Evolutionary conservation across 208 protist genomes (phyloP), one percentile per base, ranked within the genome.

Genomic region (Novymonas esmeraldas): DNA sequence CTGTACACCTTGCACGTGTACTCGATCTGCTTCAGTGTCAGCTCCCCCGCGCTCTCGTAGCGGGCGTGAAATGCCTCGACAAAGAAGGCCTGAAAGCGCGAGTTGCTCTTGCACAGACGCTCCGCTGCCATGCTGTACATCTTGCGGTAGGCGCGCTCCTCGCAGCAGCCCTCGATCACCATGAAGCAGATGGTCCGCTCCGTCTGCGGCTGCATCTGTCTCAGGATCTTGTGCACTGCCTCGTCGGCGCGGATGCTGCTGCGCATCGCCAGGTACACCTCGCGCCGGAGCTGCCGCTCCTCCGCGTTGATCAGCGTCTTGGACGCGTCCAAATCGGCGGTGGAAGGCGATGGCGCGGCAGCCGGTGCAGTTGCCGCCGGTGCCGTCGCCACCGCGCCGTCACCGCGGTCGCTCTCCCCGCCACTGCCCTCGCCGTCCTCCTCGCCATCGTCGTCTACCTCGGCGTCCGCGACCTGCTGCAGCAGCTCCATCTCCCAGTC

Each of bases 211-310:
- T 81, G 73, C 82, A 93, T 87, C 46, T 67, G 62, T 44, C 95
- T 95, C 11, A 99, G 72, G 31, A 99, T 90, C 76, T 99, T 99
- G 87, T 99, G 99, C n/a, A 96, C 98, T 52, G 90, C 97, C 74
- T 99, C 99, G 55, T 99, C 98, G 45, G 97, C 98, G 56, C 91
- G 88, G n/a, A 98, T 78, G 56, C 93, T 98, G 28, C 94, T 98
- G 79, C 98, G 99, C 69, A 99, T 98, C 16, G 97, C 96, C 39
- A 99, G 88, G 79, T 99, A 99, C 16, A 99, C 98, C n/a, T 93
- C 90, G 36, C 93, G 85, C 2, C 97, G 85, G 6, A 99, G 73
- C 57, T 94, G 84, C 13, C 97, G 87, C 42, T 95, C 76, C 46
- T 97, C 85, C n/a, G 48, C 81, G 33, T 66, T 48, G 34, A 82